Percentiles rank a stretch among this genome's conserved stretches.
phyloP scores from a whole-genome alignment of 768 basidiomycete genomes.

The Amanita phalloides region DNA sequence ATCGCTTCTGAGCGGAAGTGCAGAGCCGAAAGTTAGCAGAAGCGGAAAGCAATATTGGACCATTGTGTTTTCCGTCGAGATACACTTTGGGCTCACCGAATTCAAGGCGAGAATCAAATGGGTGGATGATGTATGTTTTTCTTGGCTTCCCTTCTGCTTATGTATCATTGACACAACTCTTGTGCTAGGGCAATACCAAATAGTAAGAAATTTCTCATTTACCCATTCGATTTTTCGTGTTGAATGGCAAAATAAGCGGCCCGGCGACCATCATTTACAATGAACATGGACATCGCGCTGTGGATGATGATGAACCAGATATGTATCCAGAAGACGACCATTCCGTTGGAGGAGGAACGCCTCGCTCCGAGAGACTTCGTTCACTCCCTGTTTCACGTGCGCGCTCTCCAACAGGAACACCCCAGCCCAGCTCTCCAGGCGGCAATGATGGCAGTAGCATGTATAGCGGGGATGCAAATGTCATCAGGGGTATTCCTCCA shows the following conservation, averaged over 20 bases:
- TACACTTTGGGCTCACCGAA: conserved; percentile 75
- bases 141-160: not conserved
- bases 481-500: conserved; percentile 2
- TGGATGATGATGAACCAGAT: conserved; percentile 63
- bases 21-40: conserved; percentile 52
- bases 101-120: conserved; percentile 78
- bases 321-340: conserved; percentile 55
- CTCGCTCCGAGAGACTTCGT: conserved; percentile 28
- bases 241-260: conserved; percentile 33
- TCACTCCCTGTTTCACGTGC: conserved; percentile 43
- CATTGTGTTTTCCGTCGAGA: conserved; percentile 76
- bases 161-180: conserved; percentile 2
- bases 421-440: conserved; percentile 17
- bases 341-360: conserved; percentile 19
- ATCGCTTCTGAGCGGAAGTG: conserved; percentile 61
- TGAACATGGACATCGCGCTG: conserved; percentile 58
- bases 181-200: conserved; percentile 48
- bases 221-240: not conserved
- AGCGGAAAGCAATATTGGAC: conserved; percentile 72
- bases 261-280: conserved; percentile 77
- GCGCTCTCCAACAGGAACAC: conserved; percentile 35
- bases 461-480: not conserved
- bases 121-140: conserved; percentile 57
- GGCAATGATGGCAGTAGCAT: conserved; percentile 12
- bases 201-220: conserved; percentile 38